Conservation (phyloP, 495 filamentous ascomycete species). For the Clohesyomyces aquaticus region DNA sequence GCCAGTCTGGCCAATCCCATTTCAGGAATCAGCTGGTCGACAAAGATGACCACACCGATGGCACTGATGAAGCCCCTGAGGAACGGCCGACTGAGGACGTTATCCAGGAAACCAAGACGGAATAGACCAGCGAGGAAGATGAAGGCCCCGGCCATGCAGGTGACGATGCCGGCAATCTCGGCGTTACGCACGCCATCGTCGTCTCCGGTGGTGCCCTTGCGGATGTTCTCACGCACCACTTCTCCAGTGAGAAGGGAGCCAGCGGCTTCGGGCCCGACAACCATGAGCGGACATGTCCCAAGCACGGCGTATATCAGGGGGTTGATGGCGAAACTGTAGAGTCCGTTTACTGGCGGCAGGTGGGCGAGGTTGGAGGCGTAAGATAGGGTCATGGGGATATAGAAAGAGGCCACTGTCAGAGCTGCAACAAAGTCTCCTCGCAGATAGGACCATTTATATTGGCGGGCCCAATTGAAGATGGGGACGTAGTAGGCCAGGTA, state of each 20-base stretch:
- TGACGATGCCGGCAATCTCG: slow-evolving; percentile 83
- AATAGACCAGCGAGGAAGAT: slow-evolving; percentile 82
- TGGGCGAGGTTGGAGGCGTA: slow-evolving; percentile 93
- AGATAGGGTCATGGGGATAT: slow-evolving; percentile 95
- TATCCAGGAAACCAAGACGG: slow-evolving; percentile 92
- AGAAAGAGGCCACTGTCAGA: slow-evolving; percentile 92
- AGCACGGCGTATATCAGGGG: slow-evolving; percentile 88
- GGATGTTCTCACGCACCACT: slow-evolving; percentile 78
- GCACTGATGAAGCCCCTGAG: slow-evolving; percentile 94
- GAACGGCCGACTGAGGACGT: slow-evolving; percentile 89
- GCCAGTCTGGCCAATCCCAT: slow-evolving; percentile 73
- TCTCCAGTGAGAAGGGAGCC: slow-evolving; percentile 87
- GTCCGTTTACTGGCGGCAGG: slow-evolving; percentile 89
- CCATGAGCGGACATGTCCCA: slow-evolving; percentile 87
- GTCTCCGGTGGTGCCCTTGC: slow-evolving; percentile 68
- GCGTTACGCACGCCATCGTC: slow-evolving; percentile 72
- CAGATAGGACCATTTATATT: slow-evolving; percentile 80
- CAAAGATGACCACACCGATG: slow-evolving; percentile 92
- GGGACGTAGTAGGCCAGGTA: slow-evolving; percentile 95
- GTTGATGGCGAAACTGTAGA: slow-evolving; percentile 92
- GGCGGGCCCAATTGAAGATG: slow-evolving; percentile 80
- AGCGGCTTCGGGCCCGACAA: slow-evolving; percentile 94
- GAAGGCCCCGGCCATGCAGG: slow-evolving; percentile 81
- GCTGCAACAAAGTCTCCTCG: slow-evolving; percentile 85
- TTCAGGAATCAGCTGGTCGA: slow-evolving; percentile 92